Percentiles rank a stretch among this genome's conserved stretches.
Conservation (phyloP, 2,329 filamentous ascomycete species). For the Botryotinia convoluta region DNA sequence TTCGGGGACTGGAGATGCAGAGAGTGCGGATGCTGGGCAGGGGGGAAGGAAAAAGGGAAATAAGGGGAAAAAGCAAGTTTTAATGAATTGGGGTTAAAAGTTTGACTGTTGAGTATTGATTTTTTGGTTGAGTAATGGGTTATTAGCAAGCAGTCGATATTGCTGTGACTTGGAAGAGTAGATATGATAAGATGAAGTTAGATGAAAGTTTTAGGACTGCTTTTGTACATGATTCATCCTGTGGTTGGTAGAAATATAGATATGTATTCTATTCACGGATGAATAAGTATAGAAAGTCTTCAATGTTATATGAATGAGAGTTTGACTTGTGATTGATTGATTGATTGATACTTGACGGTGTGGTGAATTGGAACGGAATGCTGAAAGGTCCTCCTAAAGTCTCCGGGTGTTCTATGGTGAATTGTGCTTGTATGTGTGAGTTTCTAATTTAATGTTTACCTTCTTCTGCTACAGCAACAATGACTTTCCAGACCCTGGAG, state of each 20-base stretch:
- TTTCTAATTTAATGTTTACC: not conserved
- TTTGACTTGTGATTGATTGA: not conserved
- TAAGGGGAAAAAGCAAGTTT: constrained; percentile 60
- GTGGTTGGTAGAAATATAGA: not conserved
- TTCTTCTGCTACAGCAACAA: not conserved
- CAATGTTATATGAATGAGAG: not conserved
- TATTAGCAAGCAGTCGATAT: too few species aligned
- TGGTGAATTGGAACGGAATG: not conserved
- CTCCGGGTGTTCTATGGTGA: rapidly evolving
- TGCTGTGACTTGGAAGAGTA: not conserved
- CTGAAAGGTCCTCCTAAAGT: not conserved
- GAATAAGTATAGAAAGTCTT: not conserved
- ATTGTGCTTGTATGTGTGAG: not conserved
- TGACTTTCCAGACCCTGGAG: too few species aligned
- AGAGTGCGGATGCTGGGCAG: constrained; percentile 27
- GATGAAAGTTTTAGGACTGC: not conserved
- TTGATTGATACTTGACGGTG: not conserved
- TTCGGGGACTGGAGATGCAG: constrained; percentile 23
- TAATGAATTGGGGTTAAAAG: constrained; percentile 39
- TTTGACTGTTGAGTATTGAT: not conserved
- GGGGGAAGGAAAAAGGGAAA: constrained; percentile 53
- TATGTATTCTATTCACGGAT: not conserved
- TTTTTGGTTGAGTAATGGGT: not conserved
- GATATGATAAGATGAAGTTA: not conserved
- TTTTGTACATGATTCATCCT: not conserved